Evolutionary conservation across 78 protist species (phyloP).

Genomic region (Trichosphaerium sp.): DNA sequence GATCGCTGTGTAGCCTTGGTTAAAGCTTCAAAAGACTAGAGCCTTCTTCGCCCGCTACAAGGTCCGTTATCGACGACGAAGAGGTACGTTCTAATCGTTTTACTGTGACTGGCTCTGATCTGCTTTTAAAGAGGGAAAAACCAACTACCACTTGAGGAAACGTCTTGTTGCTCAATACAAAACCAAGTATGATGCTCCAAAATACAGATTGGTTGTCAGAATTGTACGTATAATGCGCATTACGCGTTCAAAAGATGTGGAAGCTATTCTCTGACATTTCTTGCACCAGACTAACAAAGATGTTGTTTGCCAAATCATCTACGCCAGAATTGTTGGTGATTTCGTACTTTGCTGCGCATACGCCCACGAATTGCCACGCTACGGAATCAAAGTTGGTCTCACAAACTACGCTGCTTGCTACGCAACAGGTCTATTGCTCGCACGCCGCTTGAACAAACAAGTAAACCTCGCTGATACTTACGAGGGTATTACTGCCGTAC

Average conservation of each 20-base stretch:
- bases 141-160: constrained; percentile 94
- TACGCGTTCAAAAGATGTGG: background rate
- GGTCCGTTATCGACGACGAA: constrained; percentile 90
- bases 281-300: constrained; percentile 66
- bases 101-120: background rate
- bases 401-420: constrained; percentile 97
- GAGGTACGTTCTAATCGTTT: constrained; percentile 21
- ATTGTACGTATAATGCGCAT: no score
- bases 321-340: constrained; percentile 87
- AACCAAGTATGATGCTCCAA: constrained; percentile 93
- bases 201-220: constrained; percentile 97
- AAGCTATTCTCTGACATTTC: background rate
- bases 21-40: constrained; percentile 83
- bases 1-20: constrained; percentile 65
- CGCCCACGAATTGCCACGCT: constrained; percentile 84
- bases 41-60: constrained; percentile 95
- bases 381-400: constrained; percentile 84
- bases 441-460: constrained; percentile 90
- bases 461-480: constrained; percentile 67
- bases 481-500: constrained; percentile 53
- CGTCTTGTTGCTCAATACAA: constrained; percentile 85
- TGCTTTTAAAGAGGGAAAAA: constrained; percentile 77
- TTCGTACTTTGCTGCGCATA: constrained; percentile 79
- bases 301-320: constrained; percentile 85
- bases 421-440: constrained; percentile 94